Conservation (phyloP, 2,329 filamentous ascomycete genomes). For the Pestalotiopsis sp. region DNA sequence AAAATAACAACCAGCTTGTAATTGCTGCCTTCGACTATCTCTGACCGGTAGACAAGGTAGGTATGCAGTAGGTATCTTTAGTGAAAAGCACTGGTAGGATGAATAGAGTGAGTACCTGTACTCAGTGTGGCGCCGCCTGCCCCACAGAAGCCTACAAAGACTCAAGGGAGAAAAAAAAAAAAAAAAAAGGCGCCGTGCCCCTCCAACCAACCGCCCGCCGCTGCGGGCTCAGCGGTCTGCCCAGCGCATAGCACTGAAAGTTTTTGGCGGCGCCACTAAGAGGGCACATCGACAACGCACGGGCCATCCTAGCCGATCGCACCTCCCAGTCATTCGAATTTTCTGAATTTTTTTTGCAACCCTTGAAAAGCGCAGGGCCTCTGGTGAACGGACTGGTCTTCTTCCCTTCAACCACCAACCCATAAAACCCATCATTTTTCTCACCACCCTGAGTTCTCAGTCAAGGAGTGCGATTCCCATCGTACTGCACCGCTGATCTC, state of each 20-base stretch:
- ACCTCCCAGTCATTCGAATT: conserved; percentile 11
- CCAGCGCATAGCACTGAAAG: not conserved
- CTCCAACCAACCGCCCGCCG: not conserved
- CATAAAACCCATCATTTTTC: conserved; percentile 2
- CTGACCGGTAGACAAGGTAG: no score
- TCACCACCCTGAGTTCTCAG: conserved; percentile 39
- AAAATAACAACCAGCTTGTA: no score
- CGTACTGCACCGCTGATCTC: conserved; percentile 61
- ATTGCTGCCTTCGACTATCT: no score
- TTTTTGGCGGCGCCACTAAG: not conserved
- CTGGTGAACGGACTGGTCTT: conserved; percentile 28
- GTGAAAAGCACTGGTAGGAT: not conserved
- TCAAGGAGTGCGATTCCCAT: conserved; percentile 50
- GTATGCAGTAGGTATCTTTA: not conserved
- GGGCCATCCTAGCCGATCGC: not conserved
- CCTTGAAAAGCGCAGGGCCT: conserved; percentile 5
- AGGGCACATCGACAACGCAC: not conserved
- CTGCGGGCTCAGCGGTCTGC: not conserved
- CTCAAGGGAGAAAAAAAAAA: not conserved
- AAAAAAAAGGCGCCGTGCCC: not conserved
- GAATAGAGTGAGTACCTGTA: not conserved
- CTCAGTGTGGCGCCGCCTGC: not conserved
- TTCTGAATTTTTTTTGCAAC: conserved; percentile 16
- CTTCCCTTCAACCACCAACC: conserved; percentile 44
- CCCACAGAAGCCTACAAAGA: not conserved